phyloP scores from a whole-genome alignment of 192 early-diverging fungal genomes.

The Backusella australiensis region DNA sequence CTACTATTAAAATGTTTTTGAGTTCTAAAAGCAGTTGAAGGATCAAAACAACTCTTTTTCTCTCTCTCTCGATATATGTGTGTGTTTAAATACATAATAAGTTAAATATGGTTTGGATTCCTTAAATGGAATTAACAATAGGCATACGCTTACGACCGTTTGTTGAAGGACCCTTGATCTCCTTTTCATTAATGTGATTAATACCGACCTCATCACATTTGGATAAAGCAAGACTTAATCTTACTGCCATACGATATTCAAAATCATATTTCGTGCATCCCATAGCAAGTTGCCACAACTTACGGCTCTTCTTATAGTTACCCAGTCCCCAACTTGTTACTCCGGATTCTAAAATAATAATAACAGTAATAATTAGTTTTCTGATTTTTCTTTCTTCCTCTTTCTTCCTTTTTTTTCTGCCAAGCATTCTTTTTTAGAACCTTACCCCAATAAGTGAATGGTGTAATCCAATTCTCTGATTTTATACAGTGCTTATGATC shows the following conservation, averaged over 20 bases:
- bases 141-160: constrained; percentile 31
- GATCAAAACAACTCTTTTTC: background rate
- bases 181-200: constrained; percentile 16
- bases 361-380: background rate
- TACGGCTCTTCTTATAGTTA: constrained; percentile 34
- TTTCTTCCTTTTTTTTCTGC: background rate
- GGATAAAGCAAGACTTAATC: constrained; percentile 29
- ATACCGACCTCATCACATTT: constrained; percentile 37
- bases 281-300: constrained; percentile 45
- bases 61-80: background rate
- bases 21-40: background rate
- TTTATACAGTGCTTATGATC: constrained; percentile 40
- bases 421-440: background rate
- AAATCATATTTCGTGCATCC: constrained; percentile 52
- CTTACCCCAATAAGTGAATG: constrained; percentile 52
- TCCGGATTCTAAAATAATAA: constrained; percentile 41
- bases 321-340: constrained; percentile 47
- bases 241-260: constrained; percentile 42
- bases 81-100: background rate
- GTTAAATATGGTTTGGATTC: background rate
- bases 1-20: background rate
- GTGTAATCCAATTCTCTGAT: constrained; percentile 51
- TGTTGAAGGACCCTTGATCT: constrained; percentile 11
- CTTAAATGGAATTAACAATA: constrained; percentile 2
- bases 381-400: background rate